Conservation (phyloP, 768 basidiomycete species). For the Termitomyces sp. region DNA sequence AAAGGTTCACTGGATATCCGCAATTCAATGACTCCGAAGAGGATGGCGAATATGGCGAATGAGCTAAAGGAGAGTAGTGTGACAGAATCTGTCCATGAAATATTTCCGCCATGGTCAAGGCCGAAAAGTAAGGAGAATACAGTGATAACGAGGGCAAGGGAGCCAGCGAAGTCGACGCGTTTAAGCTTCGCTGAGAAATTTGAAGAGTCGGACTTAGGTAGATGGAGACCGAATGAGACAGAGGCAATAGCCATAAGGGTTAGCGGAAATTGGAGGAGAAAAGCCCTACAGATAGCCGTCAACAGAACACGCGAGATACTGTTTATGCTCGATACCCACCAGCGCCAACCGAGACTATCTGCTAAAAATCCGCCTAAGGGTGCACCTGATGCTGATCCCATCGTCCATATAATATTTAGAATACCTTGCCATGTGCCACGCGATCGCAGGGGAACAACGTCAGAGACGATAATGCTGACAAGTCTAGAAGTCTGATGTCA, state of each 20-base stretch:
- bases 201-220: constrained; percentile 35
- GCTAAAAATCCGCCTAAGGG: constrained; percentile 58
- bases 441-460: constrained; percentile 53
- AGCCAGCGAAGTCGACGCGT: constrained; percentile 60
- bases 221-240: constrained; percentile 48
- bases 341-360: constrained; percentile 64
- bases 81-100: constrained; percentile 36
- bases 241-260: constrained; percentile 45
- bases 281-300: constrained; percentile 32
- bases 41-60: constrained; percentile 25
- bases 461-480: constrained; percentile 61
- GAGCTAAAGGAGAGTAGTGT: constrained; percentile 30
- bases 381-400: constrained; percentile 53
- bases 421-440: constrained; percentile 72
- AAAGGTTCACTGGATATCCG: constrained; percentile 52
- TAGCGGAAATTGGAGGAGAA: constrained; percentile 55
- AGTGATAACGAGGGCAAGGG: constrained; percentile 45
- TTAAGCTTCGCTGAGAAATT: constrained; percentile 46
- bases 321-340: constrained; percentile 25
- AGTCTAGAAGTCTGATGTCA: constrained; percentile 28
- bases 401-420: constrained; percentile 53
- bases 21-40: constrained; percentile 43
- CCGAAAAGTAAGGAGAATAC: constrained; percentile 53
- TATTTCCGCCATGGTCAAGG: constrained; percentile 48
- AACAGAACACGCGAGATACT: background rate